Conservation (phyloP, 495 filamentous ascomycete genomes). For the Tuber indicum region DNA sequence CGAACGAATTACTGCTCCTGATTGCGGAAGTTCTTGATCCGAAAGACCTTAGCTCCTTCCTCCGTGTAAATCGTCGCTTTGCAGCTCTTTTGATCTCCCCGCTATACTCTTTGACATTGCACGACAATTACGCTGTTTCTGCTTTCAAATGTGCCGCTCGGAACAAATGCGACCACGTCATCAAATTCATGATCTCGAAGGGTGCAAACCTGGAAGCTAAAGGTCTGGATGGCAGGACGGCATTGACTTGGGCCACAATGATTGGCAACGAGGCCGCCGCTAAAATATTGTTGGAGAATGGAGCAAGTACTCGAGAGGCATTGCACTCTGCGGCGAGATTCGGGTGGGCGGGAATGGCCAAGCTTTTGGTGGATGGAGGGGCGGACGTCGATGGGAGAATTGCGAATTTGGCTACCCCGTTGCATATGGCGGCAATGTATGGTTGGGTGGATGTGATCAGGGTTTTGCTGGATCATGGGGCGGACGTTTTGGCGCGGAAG, state of each 20-base stretch:
- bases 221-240: neutral
- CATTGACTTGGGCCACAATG: constrained; percentile 1
- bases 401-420: constrained; percentile 1
- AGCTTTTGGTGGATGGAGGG: constrained; percentile 12
- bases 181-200: constrained; percentile 3
- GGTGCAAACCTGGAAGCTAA: constrained; percentile 1
- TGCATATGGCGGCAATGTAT: constrained; percentile 19
- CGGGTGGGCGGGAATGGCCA: constrained; percentile 9
- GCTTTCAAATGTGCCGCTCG: constrained; percentile 3
- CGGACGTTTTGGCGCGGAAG: constrained; percentile 8
- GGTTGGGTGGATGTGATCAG: constrained; percentile 17
- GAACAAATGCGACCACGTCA: neutral
- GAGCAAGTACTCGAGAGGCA: neutral
- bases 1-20: neutral
- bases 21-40: neutral
- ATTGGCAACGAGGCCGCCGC: neutral
- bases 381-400: constrained; percentile 3
- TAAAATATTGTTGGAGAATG: constrained; percentile 8
- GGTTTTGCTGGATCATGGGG: constrained; percentile 21
- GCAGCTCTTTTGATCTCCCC: constrained; percentile 1
- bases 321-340: neutral
- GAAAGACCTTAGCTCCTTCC: neutral
- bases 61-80: neutral
- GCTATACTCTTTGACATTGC: neutral
- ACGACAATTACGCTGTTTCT: neutral